Base-by-base conservation (phyloP, 345 rosid genomes). In the Citrus unshiu region DNA sequence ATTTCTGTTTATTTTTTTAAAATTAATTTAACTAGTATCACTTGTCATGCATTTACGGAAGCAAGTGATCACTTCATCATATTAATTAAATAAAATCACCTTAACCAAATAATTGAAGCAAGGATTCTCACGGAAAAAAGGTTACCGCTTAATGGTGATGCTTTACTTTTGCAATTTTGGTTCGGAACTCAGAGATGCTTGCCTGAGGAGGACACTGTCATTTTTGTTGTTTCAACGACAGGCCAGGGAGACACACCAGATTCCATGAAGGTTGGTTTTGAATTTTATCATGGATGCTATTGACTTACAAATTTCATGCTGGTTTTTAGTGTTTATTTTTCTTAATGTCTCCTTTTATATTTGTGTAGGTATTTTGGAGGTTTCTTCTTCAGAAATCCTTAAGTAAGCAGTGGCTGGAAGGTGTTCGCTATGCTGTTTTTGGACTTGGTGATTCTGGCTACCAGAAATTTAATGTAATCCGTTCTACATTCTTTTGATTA, bases 231-330 rank as follows among this genome's bases (percentile, higher is more conserved):
- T 72, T 93, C 99, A 58, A 95, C 99, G 74, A 94, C 99, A 24
- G 98, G 98, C 72, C 99, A 95, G 86, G 98, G 98, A 77, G 99
- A 91, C 83, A 46, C 90, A n/a, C 98, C 99, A 5, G 95, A 95
- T 85, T 83, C 95, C 70, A 89, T 95, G 85, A 92, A 91, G 95
- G 97, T 91, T 68, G 32, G 49, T 46, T 68, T 77, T 3, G 21
- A 34, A 60, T 27, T 70, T 43, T 13, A 19, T 68, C 19, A 6
- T 65, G 40, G 64, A 56, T 68, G 61, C 56, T 14, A 24, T 9
- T 72, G 8, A 34, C n/a, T 34, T 75, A n/a, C 18, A 22, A 39
- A 16, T 13, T 37, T 73, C 16, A 24, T 69, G 59, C 80, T 79
- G 49, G 14, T 37, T 39, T 72, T 73, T 68, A 72, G 70, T 71